Evolutionary conservation across 2,329 filamentous ascomycete genomes (phyloP).

Genomic region (Trichophyton verrucosum): DNA sequence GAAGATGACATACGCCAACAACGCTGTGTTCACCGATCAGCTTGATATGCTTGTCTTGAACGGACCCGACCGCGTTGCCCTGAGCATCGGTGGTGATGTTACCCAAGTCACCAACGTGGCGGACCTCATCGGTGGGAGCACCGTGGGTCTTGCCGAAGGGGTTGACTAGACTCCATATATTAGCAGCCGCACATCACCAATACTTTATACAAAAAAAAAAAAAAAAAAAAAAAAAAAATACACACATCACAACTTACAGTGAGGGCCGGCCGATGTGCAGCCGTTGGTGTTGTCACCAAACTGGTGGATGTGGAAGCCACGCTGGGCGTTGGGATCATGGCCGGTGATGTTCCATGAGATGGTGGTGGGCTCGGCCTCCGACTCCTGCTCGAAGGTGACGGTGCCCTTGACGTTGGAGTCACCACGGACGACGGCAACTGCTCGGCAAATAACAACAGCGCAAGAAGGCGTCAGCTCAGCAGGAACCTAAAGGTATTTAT

Average conservation of each 20-base stretch:
- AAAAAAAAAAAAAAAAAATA: too few relatives aligned
- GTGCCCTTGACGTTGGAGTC: conserved; percentile 91
- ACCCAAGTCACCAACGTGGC: conserved; percentile 94
- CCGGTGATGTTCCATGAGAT: conserved; percentile 87
- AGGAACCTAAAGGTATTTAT: not conserved
- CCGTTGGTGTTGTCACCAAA: conserved; percentile 99
- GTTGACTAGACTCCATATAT: conserved; percentile 58
- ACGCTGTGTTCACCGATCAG: conserved; percentile 92
- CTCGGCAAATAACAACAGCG: not conserved
- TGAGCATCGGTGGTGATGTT: conserved; percentile 93
- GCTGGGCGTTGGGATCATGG: conserved; percentile 88
- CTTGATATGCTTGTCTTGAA: conserved; percentile 76
- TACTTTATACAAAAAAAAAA: too few relatives aligned
- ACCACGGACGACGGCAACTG: conserved; percentile 94
- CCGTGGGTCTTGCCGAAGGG: conserved; percentile 86
- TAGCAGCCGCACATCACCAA: not conserved
- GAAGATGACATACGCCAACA: conserved; percentile 56
- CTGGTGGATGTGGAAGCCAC: conserved; percentile 96
- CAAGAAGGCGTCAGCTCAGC: not conserved
- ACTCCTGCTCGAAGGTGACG: conserved; percentile 86
- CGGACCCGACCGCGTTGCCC: conserved; percentile 74
- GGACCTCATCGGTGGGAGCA: conserved; percentile 64
- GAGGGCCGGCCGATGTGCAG: conserved; percentile 94
- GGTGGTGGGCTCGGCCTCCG: conserved; percentile 69
- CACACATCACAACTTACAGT: conserved; percentile 54